These are phyloP conservation scores for Tulasnella sp. DNA, from an alignment of 768 basidiomycete genomes.

Conservation along the genomic window DNA sequence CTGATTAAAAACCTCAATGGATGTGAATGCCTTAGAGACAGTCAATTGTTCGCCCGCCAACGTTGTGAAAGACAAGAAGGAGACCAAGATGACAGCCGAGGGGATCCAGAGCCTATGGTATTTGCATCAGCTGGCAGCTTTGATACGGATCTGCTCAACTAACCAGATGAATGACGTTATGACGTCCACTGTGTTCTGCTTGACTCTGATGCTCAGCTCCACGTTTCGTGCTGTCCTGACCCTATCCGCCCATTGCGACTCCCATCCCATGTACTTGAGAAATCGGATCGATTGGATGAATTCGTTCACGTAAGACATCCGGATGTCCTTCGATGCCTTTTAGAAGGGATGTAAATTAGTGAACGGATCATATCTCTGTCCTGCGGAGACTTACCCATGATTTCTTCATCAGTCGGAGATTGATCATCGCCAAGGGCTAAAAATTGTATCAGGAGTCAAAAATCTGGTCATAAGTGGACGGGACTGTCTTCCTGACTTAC, in stretches of 20 bases:
- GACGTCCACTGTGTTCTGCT: conserved; percentile 36
- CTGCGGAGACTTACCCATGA: conserved; percentile 32
- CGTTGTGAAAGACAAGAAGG: conserved; percentile 57
- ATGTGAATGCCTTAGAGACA: conserved; percentile 71
- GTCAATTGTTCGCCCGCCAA: conserved; percentile 56
- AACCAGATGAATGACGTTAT: conserved; percentile 48
- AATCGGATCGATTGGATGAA: conserved; percentile 64
- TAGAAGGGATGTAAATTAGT: not conserved
- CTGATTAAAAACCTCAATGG: conserved; percentile 65
- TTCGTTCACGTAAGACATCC: conserved; percentile 67
- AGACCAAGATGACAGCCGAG: conserved; percentile 50
- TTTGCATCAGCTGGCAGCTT: not conserved
- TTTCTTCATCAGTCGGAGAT: conserved; percentile 32
- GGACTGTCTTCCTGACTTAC: too few species aligned
- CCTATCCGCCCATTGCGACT: conserved; percentile 49
- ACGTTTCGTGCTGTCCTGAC: conserved; percentile 44
- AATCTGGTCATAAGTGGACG: too few species aligned
- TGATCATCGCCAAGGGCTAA: conserved; percentile 52
- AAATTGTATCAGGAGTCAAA: conserved; percentile 37
- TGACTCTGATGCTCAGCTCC: conserved; percentile 60
- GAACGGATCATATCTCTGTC: not conserved
- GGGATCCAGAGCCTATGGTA: conserved; percentile 60
- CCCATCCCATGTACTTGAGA: conserved; percentile 70
- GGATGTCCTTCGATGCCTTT: conserved; percentile 42
- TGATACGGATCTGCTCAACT: conserved; percentile 19